phyloP scores from a whole-genome alignment of 2,329 filamentous ascomycete genomes.

The Fusarium sp. region DNA sequence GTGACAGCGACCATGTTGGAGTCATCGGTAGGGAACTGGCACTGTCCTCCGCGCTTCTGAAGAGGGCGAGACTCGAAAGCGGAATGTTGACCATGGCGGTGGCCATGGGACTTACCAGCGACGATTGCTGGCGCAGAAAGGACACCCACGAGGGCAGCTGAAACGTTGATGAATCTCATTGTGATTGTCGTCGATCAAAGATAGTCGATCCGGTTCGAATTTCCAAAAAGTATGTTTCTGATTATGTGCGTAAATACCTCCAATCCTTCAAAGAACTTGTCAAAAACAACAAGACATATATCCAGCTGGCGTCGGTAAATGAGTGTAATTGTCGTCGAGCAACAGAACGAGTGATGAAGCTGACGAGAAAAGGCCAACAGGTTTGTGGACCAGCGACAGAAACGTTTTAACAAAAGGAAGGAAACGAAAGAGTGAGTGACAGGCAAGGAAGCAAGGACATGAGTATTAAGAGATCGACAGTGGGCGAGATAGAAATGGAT shows the following conservation, averaged over 20 bases:
- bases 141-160: constrained; percentile 62
- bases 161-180: constrained; percentile 67
- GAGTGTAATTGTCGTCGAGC: constrained; percentile 43
- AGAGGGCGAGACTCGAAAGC: constrained; percentile 45
- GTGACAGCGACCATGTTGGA: constrained; percentile 76
- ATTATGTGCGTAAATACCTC: constrained; percentile 30
- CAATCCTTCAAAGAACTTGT: constrained; percentile 36
- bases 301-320: constrained; percentile 26
- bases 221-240: constrained; percentile 39
- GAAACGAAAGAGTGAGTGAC: constrained; percentile 37
- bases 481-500: constrained; percentile 40
- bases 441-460: constrained; percentile 30
- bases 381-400: constrained; percentile 41
- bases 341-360: constrained; percentile 44
- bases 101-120: constrained; percentile 49
- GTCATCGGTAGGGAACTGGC: constrained; percentile 72
- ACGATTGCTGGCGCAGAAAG: constrained; percentile 57
- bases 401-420: constrained; percentile 41
- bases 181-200: constrained; percentile 43
- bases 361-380: constrained; percentile 28
- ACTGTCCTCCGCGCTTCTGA: constrained; percentile 67
- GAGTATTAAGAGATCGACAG: constrained; percentile 45
- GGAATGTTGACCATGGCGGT: constrained; percentile 52
- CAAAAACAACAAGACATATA: constrained; percentile 34
- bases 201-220: constrained; percentile 33